These are phyloP conservation scores for Paecilomyces sp. DNA, from an alignment of 2,329 filamentous ascomycete species.

Conservation along the genomic window DNA sequence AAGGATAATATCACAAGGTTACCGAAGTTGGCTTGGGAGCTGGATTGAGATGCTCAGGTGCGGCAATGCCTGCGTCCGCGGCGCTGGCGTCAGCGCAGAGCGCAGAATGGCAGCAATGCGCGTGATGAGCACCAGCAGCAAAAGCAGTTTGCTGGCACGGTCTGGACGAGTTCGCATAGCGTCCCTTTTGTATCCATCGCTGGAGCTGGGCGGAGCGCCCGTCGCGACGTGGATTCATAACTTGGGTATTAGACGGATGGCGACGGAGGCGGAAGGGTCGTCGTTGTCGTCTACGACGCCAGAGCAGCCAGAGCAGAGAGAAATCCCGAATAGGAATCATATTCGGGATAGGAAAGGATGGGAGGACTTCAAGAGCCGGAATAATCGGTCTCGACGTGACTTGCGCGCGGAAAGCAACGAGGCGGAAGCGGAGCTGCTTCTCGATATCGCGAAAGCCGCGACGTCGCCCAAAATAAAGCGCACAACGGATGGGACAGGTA, in stretches of 20 bases:
- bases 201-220: not conserved
- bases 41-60: slow-evolving; percentile 2
- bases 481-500: not conserved
- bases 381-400: not conserved
- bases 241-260: not conserved
- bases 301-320: not conserved
- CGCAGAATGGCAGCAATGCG: slow-evolving; percentile 4
- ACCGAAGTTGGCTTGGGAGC: not conserved
- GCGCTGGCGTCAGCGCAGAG: slow-evolving; percentile 1
- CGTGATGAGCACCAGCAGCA: too few species aligned
- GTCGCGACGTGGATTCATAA: not conserved
- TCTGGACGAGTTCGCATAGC: not conserved
- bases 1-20: not conserved
- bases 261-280: not conserved
- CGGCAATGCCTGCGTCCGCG: slow-evolving; percentile 4
- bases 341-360: not conserved
- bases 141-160: not conserved
- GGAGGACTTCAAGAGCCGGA: slow-evolving; percentile 3
- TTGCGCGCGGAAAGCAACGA: not conserved
- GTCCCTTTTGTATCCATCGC: not conserved
- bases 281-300: not conserved
- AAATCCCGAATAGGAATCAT: not conserved
- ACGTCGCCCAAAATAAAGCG: not conserved
- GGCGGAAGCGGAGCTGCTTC: slow-evolving; percentile 3
- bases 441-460: slow-evolving; percentile 10